phyloP scores from a whole-genome alignment of 257 asterid genomes.

The Jasminum sambac region DNA sequence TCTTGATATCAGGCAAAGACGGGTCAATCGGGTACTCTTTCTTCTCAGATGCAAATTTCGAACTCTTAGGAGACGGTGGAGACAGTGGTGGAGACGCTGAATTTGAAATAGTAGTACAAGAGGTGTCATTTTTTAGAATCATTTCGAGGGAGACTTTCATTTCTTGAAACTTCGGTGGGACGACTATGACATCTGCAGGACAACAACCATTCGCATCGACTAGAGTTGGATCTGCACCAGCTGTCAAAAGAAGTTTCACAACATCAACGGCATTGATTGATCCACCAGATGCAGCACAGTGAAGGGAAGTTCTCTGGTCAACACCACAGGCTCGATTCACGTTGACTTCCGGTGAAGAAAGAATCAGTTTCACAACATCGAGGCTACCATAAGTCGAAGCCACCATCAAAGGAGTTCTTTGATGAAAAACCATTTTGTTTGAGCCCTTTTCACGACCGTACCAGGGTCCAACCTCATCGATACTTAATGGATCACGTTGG shows the following conservation, averaged over 20 bases:
- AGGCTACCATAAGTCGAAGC: slow-evolving; percentile 81
- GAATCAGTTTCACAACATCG: slow-evolving; percentile 55
- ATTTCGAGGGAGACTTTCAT: slow-evolving; percentile 46
- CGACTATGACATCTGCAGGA: slow-evolving; percentile 53
- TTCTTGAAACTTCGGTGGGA: slow-evolving; percentile 47
- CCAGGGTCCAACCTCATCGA: slow-evolving; percentile 72
- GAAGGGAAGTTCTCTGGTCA: slow-evolving; percentile 70
- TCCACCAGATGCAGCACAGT: slow-evolving; percentile 84
- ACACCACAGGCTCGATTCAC: slow-evolving; percentile 62
- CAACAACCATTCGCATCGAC: slow-evolving; percentile 56
- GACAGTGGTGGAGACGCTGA: slow-evolving; percentile 49
- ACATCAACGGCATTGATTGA: slow-evolving; percentile 43
- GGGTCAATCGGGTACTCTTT: slow-evolving; percentile 84
- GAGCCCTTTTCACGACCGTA: slow-evolving; percentile 76
- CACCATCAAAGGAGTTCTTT: slow-evolving; percentile 79
- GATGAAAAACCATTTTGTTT: slow-evolving; percentile 69
- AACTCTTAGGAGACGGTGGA: slow-evolving; percentile 36
- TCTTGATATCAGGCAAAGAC: slow-evolving; percentile 78
- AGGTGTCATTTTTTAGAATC: slow-evolving; percentile 45
- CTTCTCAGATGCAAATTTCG: slow-evolving; percentile 44
- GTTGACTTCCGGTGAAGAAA: slow-evolving; percentile 59
- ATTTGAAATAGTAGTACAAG: slow-evolving; percentile 29
- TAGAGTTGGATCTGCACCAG: slow-evolving; percentile 67
- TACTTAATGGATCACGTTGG: slow-evolving; percentile 38
- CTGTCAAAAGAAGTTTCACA: slow-evolving; percentile 57